A percentile compares a stretch with the other conserved stretches of the same genome.
phyloP scores from a whole-genome alignment of 2,329 filamentous ascomycete species.

The Trichoderma citrinoviride region DNA sequence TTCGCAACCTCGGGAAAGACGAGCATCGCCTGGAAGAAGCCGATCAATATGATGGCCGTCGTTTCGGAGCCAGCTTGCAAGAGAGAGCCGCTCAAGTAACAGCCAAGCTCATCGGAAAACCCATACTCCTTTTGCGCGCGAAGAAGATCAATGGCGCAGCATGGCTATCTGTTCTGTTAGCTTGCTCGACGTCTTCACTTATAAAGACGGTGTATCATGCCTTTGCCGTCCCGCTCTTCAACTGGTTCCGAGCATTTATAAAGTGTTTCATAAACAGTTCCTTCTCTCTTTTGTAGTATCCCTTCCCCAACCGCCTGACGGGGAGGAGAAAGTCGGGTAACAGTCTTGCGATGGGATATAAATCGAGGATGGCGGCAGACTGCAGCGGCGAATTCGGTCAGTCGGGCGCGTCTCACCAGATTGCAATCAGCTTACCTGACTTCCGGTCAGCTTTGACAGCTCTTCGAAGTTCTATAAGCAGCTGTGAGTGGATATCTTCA shows the following conservation, averaged over 20 bases:
- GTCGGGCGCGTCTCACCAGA: too few relatives aligned
- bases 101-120: conserved; percentile 8
- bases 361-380: conserved; percentile 5
- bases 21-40: conserved; percentile 29
- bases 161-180: neutral
- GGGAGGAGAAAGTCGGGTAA: conserved; percentile 6
- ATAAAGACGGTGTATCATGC: neutral
- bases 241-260: neutral
- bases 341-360: conserved; percentile 1
- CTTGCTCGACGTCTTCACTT: neutral
- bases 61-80: conserved; percentile 16
- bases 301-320: neutral
- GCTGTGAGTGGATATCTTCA: neutral
- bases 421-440: neutral
- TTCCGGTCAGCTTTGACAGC: neutral
- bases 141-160: conserved; percentile 12
- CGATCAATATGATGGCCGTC: conserved; percentile 1
- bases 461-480: neutral
- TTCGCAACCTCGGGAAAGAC: conserved; percentile 27
- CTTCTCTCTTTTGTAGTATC: neutral
- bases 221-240: neutral
- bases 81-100: conserved; percentile 12
- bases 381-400: neutral
- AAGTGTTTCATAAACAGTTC: conserved; percentile 11
- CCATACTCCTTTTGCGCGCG: neutral